Base-by-base conservation (phyloP, 2,329 filamentous ascomycete species). In the Tolypocladium amazonense region DNA sequence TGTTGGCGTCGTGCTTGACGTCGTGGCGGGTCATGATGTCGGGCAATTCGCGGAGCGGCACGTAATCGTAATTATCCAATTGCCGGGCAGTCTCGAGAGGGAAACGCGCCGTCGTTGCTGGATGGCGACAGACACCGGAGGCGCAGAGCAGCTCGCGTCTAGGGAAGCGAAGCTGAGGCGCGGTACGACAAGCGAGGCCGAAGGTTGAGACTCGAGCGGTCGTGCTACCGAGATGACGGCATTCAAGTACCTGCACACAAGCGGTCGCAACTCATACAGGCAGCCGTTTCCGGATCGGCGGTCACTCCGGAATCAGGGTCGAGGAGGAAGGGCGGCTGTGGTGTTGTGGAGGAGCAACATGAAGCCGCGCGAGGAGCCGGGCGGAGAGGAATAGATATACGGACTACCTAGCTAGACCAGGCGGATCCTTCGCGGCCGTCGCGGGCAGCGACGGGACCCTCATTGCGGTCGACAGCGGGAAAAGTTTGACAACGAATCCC, bases 1-100 rank as follows among this genome's bases (percentile, higher is more conserved):
- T 62, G 60, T 58, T 59, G 50, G 67, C 65, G 62, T 68, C 63
- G 60, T 60, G 61, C 60, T 70, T 66, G 62, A 25, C 18, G 57
- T 60, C 58, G 58, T 60, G 53, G 58, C 62, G 62, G 56, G 64
- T 37, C 66, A 67, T 61, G 60, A 38, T 59, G 60, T 39, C 43
- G 18, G 50, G 50, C 30, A 53, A 18, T 11, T 50, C 12, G 25
- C 25, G 45, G 15, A 50, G 45, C 6, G 45, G 45, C 25, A 50
- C 14, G 45, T 50, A 30, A 2, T 25, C 47, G 47, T 18, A 33
- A 27, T 8, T 12, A 27, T 52, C 47, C 7, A 52, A 33, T 6
- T 27, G 47, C 27, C 47, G 15, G 15, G 47, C 15, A 8, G 50
- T 14, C 1, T 12, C 27, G 15, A 33, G 9, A 20, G 27, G 47